Evolutionary conservation across 129 eudicot species (phyloP).

Genomic region (Flaveria robusta): DNA sequence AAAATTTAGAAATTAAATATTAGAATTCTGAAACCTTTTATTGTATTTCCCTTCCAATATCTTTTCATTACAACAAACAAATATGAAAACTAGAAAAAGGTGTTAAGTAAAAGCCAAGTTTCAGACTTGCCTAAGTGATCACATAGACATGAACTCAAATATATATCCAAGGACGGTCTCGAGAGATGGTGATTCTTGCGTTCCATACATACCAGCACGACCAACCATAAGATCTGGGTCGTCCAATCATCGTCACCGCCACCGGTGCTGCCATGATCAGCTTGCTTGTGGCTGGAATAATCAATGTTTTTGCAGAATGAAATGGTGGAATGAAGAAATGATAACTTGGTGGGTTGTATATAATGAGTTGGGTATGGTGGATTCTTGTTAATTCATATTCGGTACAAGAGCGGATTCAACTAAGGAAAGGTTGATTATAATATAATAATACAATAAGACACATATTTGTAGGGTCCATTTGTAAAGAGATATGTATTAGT

Average conservation of each 20-base stretch:
- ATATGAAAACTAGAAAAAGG: conserved; percentile 18
- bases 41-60: conserved; percentile 26
- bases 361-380: conserved; percentile 45
- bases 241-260: conserved; percentile 7
- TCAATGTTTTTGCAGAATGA: conserved; percentile 14
- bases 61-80: conserved; percentile 29
- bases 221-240: conserved; percentile 20
- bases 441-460: conserved; percentile 38
- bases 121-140: conserved; percentile 50
- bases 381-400: conserved; percentile 34
- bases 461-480: conserved; percentile 32
- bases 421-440: conserved; percentile 28
- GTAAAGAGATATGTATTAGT: conserved; percentile 20
- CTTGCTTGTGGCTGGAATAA: conserved; percentile 24
- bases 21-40: conserved; percentile 10
- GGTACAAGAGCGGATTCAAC: conserved; percentile 47
- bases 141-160: conserved; percentile 38
- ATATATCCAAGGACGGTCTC: conserved; percentile 7
- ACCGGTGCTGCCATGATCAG: conserved; percentile 8
- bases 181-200: conserved; percentile 29
- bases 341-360: conserved; percentile 37
- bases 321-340: conserved; percentile 29
- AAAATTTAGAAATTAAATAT: not conserved
- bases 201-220: conserved; percentile 14
- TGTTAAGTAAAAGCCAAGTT: conserved; percentile 44